A percentile compares a stretch with the other conserved stretches of the same genome.
phyloP scores from a whole-genome alignment of 176 grass and related monocot species.

The Neostapfia colusana region DNA sequence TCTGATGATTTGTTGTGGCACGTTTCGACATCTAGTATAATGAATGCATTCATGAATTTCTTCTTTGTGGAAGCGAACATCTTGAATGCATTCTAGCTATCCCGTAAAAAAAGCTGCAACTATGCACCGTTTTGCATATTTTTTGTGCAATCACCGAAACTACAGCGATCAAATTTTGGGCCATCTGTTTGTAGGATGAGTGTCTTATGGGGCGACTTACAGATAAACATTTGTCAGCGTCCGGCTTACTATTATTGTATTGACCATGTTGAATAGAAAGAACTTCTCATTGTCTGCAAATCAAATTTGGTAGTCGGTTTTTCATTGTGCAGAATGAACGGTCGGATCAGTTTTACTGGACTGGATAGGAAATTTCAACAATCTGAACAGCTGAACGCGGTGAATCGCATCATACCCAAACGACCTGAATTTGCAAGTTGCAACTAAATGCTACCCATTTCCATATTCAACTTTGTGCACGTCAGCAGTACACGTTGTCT shows the following conservation, averaged over 20 bases:
- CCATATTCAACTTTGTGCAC: neutral
- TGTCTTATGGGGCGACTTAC: no score
- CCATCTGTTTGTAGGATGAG: no score
- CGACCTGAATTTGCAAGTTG: neutral
- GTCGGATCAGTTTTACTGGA: neutral
- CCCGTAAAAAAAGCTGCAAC: no score
- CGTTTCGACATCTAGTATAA: neutral
- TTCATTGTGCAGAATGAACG: neutral
- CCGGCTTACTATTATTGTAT: no score
- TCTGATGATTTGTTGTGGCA: slow-evolving; percentile 5
- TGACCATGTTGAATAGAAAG: neutral
- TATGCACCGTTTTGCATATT: no score
- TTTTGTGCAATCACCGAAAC: no score
- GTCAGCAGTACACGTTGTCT: neutral
- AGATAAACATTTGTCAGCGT: no score
- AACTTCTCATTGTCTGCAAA: no score
- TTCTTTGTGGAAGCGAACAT: neutral
- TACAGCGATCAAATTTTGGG: no score
- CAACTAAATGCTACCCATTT: neutral
- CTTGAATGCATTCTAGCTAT: no score
- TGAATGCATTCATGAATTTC: neutral
- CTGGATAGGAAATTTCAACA: neutral
- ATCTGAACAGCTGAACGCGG: neutral
- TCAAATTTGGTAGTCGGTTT: neutral
- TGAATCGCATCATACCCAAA: neutral